These are phyloP conservation scores for Chlamydomonas schloesseri DNA, from an alignment of 139 green algal species.

Conservation along the genomic window DNA sequence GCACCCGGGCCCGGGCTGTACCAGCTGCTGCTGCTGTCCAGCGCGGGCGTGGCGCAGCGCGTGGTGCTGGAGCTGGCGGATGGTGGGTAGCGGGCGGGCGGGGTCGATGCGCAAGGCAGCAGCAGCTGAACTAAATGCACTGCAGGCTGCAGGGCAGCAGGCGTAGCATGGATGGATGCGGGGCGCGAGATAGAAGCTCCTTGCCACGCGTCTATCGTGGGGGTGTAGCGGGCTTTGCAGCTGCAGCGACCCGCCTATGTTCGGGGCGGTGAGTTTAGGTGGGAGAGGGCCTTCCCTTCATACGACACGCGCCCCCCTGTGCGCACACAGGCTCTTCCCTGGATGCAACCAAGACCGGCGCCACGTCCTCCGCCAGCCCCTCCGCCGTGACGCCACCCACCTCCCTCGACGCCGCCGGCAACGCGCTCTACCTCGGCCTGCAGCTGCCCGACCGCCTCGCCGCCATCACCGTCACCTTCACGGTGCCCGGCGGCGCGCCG, in stretches of 20 bases:
- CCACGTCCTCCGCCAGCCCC: background rate
- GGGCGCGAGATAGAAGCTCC: too few species aligned
- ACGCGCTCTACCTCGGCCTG: background rate
- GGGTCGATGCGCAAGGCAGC: background rate
- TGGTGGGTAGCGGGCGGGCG: background rate
- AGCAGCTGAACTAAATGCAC: too few species aligned
- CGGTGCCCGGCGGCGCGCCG: background rate
- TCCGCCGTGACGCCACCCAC: background rate
- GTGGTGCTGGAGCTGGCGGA: slow-evolving; percentile 19
- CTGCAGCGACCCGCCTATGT: too few species aligned
- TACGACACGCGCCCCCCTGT: too few species aligned
- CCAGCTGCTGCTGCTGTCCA: slow-evolving; percentile 13
- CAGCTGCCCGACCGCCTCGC: background rate
- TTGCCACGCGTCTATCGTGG: too few species aligned
- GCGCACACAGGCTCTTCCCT: background rate
- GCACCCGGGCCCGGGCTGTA: background rate
- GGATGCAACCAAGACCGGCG: background rate
- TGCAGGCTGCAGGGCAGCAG: too few species aligned
- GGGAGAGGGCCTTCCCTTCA: too few species aligned
- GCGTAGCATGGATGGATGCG: too few species aligned
- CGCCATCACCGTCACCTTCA: background rate
- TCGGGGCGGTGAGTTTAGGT: too few species aligned
- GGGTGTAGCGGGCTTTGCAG: too few species aligned
- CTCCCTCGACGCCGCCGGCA: background rate
- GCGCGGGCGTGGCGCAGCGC: background rate